Base-by-base conservation (phyloP, 164 flowering plant genomes). In the Nymphaea colorata region DNA sequence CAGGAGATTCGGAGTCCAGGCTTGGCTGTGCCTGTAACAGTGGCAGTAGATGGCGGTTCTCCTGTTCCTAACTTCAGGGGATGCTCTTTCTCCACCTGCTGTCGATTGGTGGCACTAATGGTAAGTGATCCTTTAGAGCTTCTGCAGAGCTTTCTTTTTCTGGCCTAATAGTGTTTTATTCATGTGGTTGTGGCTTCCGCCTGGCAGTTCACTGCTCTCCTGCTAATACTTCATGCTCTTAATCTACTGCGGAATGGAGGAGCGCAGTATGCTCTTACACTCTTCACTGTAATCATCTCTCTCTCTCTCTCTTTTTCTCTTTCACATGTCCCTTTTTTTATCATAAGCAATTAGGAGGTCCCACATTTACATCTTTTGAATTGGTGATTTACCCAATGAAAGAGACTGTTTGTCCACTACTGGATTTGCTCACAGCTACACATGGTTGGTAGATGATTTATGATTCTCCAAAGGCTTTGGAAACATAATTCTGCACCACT, bases 191-290 rank as follows among this genome's bases (percentile, higher is more conserved):
- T 51, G 12, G 57, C 18, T 5, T n/a, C 41, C 47, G 7, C 36
- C 41, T 59, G 67, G 83, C 89, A 90, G 94, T 74, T 88, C 57
- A 79, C 90, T 2, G 66, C 79, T 15, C 59, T 90, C 44, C 73
- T 91, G 79, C 86, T 91, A 17, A 68, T 79, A 65, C 86, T 81
- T 72, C 83, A 88, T 72, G 62, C 83, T 18, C 68, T 82, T 42
- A 79, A 75, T 4, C 78, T 79, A 70, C 68, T 86, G 3, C 67
- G 68, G 12, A 79, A 79, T 18, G 84, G 67, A 70, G 68, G 75
- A 7, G 86, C 77, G 59, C 77, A 78, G 36, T 90, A 85, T 73
- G 89, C 88, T 3, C 88, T 90, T 61, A 69, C 90, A 59, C 77
- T 90, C 59, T 53, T 81, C 6, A 86, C 91, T 2, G 96, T 88